These are phyloP conservation scores for Aspergillus alliaceus DNA, from an alignment of 2,329 filamentous ascomycete genomes.

Conservation along the genomic window DNA sequence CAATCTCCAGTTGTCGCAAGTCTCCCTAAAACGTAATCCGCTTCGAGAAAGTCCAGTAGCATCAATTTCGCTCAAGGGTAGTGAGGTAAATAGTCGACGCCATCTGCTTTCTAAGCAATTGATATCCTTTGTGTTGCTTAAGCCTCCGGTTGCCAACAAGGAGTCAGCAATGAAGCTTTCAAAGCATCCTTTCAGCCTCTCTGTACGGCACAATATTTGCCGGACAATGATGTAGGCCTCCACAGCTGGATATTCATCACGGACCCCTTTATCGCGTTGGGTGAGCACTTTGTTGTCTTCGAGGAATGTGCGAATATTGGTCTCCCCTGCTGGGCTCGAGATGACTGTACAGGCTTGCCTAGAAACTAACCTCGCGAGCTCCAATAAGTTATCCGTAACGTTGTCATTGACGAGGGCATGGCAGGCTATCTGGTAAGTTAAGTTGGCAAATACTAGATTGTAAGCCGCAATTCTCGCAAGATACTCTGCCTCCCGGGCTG, in stretches of 20 bases:
- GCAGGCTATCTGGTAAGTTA: slow-evolving; percentile 38
- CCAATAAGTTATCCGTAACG: slow-evolving; percentile 23
- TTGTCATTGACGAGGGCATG: slow-evolving; percentile 30
- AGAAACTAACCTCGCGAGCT: slow-evolving; percentile 35
- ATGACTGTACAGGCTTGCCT: slow-evolving; percentile 36
- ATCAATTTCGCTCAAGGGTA: slow-evolving; percentile 57
- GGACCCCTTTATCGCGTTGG: slow-evolving; percentile 50
- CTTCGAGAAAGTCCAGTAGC: slow-evolving; percentile 46
- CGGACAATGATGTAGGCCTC: slow-evolving; percentile 50
- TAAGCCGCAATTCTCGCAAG: slow-evolving; percentile 29
- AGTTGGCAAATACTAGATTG: slow-evolving; percentile 39
- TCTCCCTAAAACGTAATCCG: slow-evolving; percentile 40
- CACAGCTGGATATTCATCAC: slow-evolving; percentile 42
- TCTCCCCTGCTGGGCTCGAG: slow-evolving; percentile 33
- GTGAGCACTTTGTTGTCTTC: slow-evolving; percentile 44
- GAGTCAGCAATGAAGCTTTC: slow-evolving; percentile 44
- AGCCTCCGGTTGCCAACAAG: slow-evolving; percentile 31
- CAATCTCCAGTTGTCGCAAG: slow-evolving; percentile 52
- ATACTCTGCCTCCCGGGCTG: slow-evolving; percentile 16
- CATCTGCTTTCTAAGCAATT: slow-evolving; percentile 37
- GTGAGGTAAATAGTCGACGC: slow-evolving; percentile 50
- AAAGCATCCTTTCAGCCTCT: slow-evolving; percentile 36
- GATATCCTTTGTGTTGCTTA: slow-evolving; percentile 36
- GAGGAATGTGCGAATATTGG: slow-evolving; percentile 44
- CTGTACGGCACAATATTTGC: slow-evolving; percentile 39